These are phyloP conservation scores for Juglanconis sp. DNA, from an alignment of 2,329 filamentous ascomycete species.

Conservation along the genomic window DNA sequence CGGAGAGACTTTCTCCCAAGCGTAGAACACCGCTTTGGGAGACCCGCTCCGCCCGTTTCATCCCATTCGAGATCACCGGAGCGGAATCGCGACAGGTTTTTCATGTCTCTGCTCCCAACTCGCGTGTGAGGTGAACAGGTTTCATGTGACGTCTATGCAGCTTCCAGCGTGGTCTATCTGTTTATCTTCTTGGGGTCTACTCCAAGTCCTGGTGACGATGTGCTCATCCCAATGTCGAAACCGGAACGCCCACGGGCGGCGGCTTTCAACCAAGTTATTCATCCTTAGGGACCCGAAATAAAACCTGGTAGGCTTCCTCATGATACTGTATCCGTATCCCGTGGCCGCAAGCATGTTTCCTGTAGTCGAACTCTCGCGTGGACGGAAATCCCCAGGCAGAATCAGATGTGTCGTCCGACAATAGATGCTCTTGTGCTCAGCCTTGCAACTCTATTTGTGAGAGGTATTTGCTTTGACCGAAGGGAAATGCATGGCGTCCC, in stretches of 20 bases:
- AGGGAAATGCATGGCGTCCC: too few relatives aligned
- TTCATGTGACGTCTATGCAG: not conserved
- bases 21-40: not conserved
- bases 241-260: not conserved
- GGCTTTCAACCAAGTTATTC: not conserved
- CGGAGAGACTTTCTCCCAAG: not conserved
- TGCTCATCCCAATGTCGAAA: not conserved
- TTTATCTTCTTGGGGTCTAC: not conserved
- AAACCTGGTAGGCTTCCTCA: not conserved
- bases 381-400: too few relatives aligned
- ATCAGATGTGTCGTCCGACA: too few relatives aligned
- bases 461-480: too few relatives aligned
- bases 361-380: too few relatives aligned
- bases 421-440: too few relatives aligned
- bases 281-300: not conserved
- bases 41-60: not conserved
- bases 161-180: too few relatives aligned
- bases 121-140: not conserved
- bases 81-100: not conserved
- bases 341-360: too few relatives aligned
- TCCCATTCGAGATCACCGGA: not conserved
- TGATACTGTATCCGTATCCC: too few relatives aligned
- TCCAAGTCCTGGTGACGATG: not conserved
- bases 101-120: not conserved
- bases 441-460: too few relatives aligned